Evolutionary conservation across 2,329 filamentous ascomycete species (phyloP), one percentile per base, ranked within the genome.

Genomic region (Pseudogymnoascus sp.): DNA sequence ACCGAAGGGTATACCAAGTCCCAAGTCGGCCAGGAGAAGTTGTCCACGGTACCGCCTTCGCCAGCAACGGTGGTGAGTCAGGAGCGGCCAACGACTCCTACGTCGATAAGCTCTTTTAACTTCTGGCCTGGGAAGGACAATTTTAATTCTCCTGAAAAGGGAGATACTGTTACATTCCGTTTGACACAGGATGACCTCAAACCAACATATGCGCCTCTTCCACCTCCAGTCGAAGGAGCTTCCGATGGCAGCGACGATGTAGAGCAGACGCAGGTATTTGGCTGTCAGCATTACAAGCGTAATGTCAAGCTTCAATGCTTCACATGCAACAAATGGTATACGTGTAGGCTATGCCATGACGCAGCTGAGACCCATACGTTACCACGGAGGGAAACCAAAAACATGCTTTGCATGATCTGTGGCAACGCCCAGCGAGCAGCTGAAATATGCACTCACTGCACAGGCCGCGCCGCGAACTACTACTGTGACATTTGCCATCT

Each of bases 341-440:
- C 93, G 0, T 99, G 95, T 74, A 88, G 95, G 16, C 89, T 98
- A 73, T 99, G 95, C 73, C 95, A 99, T 73, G 92, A 99, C 74
- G 85, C 87, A 60, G 83, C 80, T 7, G 91, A 97, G 71, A 86
- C 91, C 69, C 92, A 96, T 74, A 81, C 79, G 65, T 80, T 99
- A 64, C 85, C 93, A 69, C 86, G 95, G 62, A 88, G 87, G 70
- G 89, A 90, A 70, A 99, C 93, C 6, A 89, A 88, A 75, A 89
- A 97, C 71, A 99, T 99, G 95, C 83, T 99, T 5, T 99, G 95
- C 75, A 99, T 99, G 95, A 81, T 92, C 28, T 99, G 95, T 75
- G 86, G 87, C 6, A 91, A 89, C 64, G 88, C 95, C 1, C 95
- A 99, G 71, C 85, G 85, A 64, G 93, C 90, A 3, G 86, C 85